phyloP scores from a whole-genome alignment of 2,329 filamentous ascomycete species.

The Geosmithia morbida region DNA sequence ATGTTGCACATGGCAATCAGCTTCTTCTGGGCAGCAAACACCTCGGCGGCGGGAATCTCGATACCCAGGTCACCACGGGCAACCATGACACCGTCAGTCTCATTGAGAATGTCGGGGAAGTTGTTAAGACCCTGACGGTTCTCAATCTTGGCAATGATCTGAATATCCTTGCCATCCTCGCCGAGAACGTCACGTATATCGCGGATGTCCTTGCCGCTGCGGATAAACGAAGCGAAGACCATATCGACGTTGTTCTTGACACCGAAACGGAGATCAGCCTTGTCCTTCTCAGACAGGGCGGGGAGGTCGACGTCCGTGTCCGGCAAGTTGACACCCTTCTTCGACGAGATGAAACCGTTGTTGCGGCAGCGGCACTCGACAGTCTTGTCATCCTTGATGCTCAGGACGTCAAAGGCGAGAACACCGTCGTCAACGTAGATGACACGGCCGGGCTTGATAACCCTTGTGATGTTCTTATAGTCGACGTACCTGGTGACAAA shows the following conservation, averaged over 20 bases:
- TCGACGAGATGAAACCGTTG: conserved; percentile 97
- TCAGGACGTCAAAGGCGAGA: conserved; percentile 85
- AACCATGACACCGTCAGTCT: conserved; percentile 99
- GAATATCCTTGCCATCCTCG: conserved; percentile 84
- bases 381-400: conserved; percentile 79
- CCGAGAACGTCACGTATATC: conserved; percentile 87
- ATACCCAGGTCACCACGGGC: conserved; percentile 93
- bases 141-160: conserved; percentile 99
- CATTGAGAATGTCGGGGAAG: conserved; percentile 90
- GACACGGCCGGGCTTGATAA: conserved; percentile 77
- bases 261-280: conserved; percentile 83
- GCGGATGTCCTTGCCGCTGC: conserved; percentile 80
- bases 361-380: conserved; percentile 79
- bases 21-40: conserved; percentile 99
- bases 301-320: conserved; percentile 98
- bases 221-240: conserved; percentile 98
- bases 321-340: conserved; percentile 98
- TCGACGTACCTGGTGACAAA: conserved; percentile 64
- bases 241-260: conserved; percentile 99
- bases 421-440: conserved; percentile 99
- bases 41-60: conserved; percentile 95
- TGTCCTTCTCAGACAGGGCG: conserved; percentile 95
- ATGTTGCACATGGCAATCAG: conserved; percentile 99
- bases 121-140: conserved; percentile 99
- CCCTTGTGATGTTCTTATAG: conserved; percentile 99